phyloP scores from a whole-genome alignment of 768 basidiomycete genomes.

The Russula vinacea region DNA sequence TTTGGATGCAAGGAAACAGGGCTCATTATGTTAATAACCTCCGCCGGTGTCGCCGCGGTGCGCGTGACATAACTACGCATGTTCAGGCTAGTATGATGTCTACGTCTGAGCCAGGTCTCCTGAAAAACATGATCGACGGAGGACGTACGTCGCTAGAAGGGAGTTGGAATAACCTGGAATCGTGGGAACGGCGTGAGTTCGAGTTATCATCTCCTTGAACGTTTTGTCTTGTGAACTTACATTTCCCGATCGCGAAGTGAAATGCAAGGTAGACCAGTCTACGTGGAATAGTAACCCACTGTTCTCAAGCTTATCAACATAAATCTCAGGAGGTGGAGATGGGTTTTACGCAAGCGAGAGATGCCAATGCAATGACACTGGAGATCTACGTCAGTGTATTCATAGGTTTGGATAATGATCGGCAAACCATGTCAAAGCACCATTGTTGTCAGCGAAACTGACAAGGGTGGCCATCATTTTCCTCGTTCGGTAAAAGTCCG shows the following conservation, averaged over 20 bases:
- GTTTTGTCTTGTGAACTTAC: not conserved
- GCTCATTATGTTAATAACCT: conserved; percentile 2
- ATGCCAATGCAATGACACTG: conserved; percentile 19
- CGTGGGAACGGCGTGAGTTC: not conserved
- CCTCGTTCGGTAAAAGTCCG: conserved; percentile 8
- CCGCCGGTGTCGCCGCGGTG: not conserved
- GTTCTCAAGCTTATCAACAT: not conserved
- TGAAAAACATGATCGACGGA: not conserved
- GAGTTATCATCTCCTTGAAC: not conserved
- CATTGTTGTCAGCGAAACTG: conserved; percentile 20
- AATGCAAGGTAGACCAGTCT: conserved; percentile 19
- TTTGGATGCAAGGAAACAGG: not conserved
- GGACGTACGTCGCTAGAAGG: conserved; percentile 21
- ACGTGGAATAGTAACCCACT: conserved; percentile 20
- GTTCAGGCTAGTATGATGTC: conserved; percentile 14
- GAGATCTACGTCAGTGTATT: not conserved
- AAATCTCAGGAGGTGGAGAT: not conserved
- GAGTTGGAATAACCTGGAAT: conserved; percentile 25
- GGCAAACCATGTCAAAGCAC: conserved; percentile 24
- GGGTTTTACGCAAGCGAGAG: conserved; percentile 15
- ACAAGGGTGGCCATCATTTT: conserved; percentile 23
- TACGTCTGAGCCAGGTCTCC: not conserved
- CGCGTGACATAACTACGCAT: conserved; percentile 27
- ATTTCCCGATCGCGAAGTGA: conserved; percentile 26
- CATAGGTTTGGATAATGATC: not conserved